A percentile compares a stretch with the other conserved stretches of the same genome.
phyloP scores from a whole-genome alignment of 208 protist species.

The Wallacemonas collosoma region DNA sequence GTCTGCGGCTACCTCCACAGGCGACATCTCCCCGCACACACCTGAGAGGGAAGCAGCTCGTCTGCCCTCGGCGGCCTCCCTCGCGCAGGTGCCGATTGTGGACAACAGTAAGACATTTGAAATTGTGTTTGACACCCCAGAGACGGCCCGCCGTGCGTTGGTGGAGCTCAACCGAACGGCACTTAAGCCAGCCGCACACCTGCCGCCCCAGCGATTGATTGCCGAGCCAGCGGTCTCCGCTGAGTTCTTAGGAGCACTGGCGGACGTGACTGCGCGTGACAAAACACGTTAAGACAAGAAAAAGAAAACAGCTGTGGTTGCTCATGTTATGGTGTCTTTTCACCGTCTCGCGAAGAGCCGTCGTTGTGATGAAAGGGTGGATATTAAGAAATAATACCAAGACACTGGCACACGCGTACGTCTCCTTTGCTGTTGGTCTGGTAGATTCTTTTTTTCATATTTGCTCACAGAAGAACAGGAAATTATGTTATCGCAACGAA shows the following conservation, averaged over 20 bases:
- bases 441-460: conserved; percentile 9
- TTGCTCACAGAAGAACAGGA: not conserved
- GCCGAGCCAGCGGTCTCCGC: conserved; percentile 73
- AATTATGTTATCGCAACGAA: not conserved
- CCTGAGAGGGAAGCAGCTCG: not conserved
- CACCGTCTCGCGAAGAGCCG: too few species aligned
- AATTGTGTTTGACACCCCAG: conserved; percentile 52
- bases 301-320: not conserved
- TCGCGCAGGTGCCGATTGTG: conserved; percentile 16
- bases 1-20: not conserved
- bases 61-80: not conserved
- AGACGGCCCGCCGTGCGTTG: conserved; percentile 58
- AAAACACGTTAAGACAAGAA: not conserved
- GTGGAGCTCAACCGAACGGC: conserved; percentile 38
- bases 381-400: too few species aligned
- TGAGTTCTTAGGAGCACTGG: conserved; percentile 53
- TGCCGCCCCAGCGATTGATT: conserved; percentile 24
- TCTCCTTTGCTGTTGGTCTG: conserved; percentile 3
- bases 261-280: not conserved
- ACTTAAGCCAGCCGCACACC: conserved; percentile 17
- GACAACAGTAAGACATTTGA: conserved; percentile 55
- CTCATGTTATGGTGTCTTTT: conserved; percentile 6
- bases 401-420: not conserved
- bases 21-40: not conserved
- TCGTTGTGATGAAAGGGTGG: too few species aligned